These are phyloP conservation scores for Wickerhamiella pararugosa DNA, from an alignment of 1,139 yeast species.

Conservation along the genomic window DNA sequence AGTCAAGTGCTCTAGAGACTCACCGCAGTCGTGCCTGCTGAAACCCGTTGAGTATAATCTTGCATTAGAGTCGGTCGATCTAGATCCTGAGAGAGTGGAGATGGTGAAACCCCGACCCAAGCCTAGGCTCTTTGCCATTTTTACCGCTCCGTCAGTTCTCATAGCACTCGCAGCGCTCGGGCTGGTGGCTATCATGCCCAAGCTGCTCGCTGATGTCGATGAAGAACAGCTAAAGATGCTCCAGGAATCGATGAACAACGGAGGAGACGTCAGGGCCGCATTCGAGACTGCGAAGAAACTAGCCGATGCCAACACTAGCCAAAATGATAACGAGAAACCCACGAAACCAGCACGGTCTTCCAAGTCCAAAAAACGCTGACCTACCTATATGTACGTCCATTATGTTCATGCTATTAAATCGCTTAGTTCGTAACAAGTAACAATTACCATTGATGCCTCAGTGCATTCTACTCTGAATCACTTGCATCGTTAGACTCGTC, in stretches of 20 bases:
- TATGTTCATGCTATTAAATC: too few species aligned
- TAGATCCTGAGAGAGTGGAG: slow-evolving; percentile 9
- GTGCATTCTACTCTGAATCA: too few species aligned
- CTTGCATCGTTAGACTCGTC: slow-evolving; percentile 19
- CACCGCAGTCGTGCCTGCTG: too few species aligned
- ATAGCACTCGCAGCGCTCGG: slow-evolving; percentile 23
- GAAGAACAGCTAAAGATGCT: slow-evolving; percentile 18
- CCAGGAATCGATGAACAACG: background rate
- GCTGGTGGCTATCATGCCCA: slow-evolving; percentile 24
- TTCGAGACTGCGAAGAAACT: slow-evolving; percentile 8
- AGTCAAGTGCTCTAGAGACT: too few species aligned
- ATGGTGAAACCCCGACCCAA: slow-evolving; percentile 20
- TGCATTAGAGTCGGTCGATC: slow-evolving; percentile 6
- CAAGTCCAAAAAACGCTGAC: too few species aligned
- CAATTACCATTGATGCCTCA: too few species aligned
- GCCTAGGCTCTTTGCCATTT: slow-evolving; percentile 22
- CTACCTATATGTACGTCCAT: too few species aligned
- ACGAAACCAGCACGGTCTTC: slow-evolving; percentile 12
- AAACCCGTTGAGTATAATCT: too few species aligned
- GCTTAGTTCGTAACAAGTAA: too few species aligned
- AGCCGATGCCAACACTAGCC: slow-evolving; percentile 17
- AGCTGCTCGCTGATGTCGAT: slow-evolving; percentile 22
- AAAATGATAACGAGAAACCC: slow-evolving; percentile 13
- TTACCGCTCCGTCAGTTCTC: slow-evolving; percentile 27
- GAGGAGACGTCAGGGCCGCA: slow-evolving; percentile 15